Evolutionary conservation across 2,329 filamentous ascomycete species (phyloP), one percentile per base, ranked within the genome.

Genomic region (Beauveria scarabaeidicola): DNA sequence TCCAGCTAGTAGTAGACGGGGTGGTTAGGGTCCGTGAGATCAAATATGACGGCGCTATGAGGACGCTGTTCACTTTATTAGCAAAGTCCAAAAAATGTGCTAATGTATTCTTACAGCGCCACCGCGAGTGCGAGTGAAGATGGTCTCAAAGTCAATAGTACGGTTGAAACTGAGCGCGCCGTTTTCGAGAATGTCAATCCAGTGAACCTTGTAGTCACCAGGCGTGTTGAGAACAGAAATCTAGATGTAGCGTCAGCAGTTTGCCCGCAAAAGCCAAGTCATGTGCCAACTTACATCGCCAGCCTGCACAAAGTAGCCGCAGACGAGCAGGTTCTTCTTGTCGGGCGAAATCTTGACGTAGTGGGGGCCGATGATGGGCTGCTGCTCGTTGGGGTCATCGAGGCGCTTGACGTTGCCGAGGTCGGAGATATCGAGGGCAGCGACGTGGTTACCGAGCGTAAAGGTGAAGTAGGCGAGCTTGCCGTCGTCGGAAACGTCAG

Each of bases 241-340:
- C 59, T 73, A 23, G 15, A 1, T 10, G 3, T 8, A 6, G 46
- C 25, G 23, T 50, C 40, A 67, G 64, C 17, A 13, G 55, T 1
- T 32, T 7, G 46, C 2, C 27, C 3, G 10, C 2, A 13, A 3
- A 17, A 3, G 23, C 48, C 48, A 36, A 36, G 2, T 29, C 4
- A 10, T 11, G 8, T 13, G 11, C 11, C 32, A 19, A 19, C 68
- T 65, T 66, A 73, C 72, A 62, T 82, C 79, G 27, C 83, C 82
- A 10, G 78, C 81, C 71, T 86, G 82, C 3, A 87, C 81, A 66
- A 86, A 86, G 73, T 86, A 86, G 56, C 84, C 84, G n/a, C 81
- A 84, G 15, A 86, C 82, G 2, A 86, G 74, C 17, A 86, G 69
- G 67, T 86, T 81, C 75, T 84, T 84, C 75, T 85, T 82, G 63